Conservation (phyloP, 2,329 filamentous ascomycete genomes). For the Arthrobotrys pseudoclavata region DNA sequence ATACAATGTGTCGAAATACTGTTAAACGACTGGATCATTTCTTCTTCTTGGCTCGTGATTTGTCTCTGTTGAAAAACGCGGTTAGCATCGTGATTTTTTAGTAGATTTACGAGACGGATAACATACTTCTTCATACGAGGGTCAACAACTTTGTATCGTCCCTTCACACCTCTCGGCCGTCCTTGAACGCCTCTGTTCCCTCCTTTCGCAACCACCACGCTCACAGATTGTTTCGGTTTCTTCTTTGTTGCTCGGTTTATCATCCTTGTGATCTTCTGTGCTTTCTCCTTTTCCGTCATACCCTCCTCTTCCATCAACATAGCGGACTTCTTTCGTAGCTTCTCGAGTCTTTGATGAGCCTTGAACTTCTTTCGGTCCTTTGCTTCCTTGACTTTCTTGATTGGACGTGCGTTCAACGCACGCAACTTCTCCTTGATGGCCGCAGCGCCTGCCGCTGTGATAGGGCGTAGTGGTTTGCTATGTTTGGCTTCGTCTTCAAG, state of each 20-base stretch:
- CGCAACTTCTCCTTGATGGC: conserved; percentile 96
- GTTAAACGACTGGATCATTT: conserved; percentile 69
- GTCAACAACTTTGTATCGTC: conserved; percentile 97
- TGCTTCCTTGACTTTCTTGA: conserved; percentile 98
- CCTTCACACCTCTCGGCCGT: conserved; percentile 90
- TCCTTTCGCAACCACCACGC: conserved; percentile 88
- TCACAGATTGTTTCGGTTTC: conserved; percentile 85
- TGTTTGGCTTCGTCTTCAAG: conserved; percentile 90
- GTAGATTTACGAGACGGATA: not conserved
- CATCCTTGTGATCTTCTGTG: conserved; percentile 82
- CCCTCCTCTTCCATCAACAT: conserved; percentile 88
- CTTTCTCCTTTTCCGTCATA: conserved; percentile 96
- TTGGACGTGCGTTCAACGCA: conserved; percentile 92
- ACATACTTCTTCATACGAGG: conserved; percentile 96
- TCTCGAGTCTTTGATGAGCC: conserved; percentile 89
- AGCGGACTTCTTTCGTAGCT: conserved; percentile 96
- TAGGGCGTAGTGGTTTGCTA: conserved; percentile 87
- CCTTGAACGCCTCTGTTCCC: conserved; percentile 87
- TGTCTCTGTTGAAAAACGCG: conserved; percentile 81
- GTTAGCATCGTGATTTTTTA: conserved; percentile 23
- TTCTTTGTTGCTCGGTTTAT: conserved; percentile 86
- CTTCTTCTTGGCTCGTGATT: conserved; percentile 75
- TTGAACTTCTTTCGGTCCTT: conserved; percentile 98
- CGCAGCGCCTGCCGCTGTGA: conserved; percentile 86
- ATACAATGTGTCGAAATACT: not conserved